Evolutionary conservation across 345 rosid genomes (phyloP).

Genomic region (Moricandia arvensis): DNA sequence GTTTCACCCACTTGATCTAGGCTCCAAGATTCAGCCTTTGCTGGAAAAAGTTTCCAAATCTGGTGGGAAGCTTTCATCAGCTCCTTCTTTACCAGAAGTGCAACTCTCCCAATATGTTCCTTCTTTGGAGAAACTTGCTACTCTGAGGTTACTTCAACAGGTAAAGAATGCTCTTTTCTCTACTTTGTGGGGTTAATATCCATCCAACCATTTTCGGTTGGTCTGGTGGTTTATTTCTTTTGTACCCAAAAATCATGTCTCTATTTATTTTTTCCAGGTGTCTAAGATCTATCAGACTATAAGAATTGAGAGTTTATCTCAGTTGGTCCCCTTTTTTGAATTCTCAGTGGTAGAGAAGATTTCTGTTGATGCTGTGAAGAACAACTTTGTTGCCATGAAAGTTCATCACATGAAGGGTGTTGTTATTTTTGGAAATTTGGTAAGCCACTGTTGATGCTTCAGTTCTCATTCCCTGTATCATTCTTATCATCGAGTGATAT

Average conservation of each 20-base stretch:
- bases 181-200: background rate
- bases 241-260: background rate
- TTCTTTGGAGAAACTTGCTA: constrained; percentile 80
- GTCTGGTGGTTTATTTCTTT: too few relatives aligned
- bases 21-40: constrained; percentile 70
- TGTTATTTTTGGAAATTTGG: constrained; percentile 67
- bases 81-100: constrained; percentile 86
- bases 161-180: constrained; percentile 36
- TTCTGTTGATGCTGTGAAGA: constrained; percentile 87
- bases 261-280: constrained; percentile 47
- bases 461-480: background rate
- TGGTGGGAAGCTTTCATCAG: constrained; percentile 86
- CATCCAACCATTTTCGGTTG: background rate
- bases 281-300: constrained; percentile 85
- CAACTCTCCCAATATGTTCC: constrained; percentile 78
- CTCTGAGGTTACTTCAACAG: constrained; percentile 91
- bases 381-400: constrained; percentile 79
- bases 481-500: background rate
- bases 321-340: constrained; percentile 82
- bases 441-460: constrained; percentile 35
- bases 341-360: constrained; percentile 85
- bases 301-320: constrained; percentile 70
- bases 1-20: constrained; percentile 77
- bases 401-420: constrained; percentile 81
- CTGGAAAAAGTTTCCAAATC: constrained; percentile 69